Evolutionary conservation across 2,329 filamentous ascomycete species (phyloP), one percentile per base, ranked within the genome.

Genomic region (Pyrenophora graminea): DNA sequence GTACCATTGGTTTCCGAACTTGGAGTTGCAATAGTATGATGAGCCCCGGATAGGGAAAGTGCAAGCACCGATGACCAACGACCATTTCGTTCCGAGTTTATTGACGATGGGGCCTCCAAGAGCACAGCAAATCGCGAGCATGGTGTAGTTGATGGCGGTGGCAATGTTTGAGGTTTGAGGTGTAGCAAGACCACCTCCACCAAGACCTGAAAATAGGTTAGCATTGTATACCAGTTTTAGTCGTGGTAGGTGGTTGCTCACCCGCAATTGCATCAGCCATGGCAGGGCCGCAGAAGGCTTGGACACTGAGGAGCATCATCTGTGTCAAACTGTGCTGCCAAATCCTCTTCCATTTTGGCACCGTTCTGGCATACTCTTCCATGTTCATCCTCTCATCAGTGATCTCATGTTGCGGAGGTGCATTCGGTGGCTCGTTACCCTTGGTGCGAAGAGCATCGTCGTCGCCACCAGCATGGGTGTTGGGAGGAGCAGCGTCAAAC

Each of bases 1-100:
- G 44, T 77, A 76, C 76, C 77, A 79, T 62, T 79, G 76, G 36
- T 71, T 79, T 4, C 77, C 77, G 50, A 77, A 79, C 56, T 78
- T 78, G 62, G 75, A 77, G 37, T 79, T 79, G 61, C 74, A 77
- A 57, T 79, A 79, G 54, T 79, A 79, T 8, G 76, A 75, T 0
- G 77, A 79, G 3, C 77, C 77, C 17, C 71, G 70, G 30, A 79
- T 78, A 6, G 77, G 77, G 36, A 79, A 79, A 0, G 74, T 76
- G 54, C 64, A 59, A 18, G 66, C 66, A 6, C 76, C 76, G 34
- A 79, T 70, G 6, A 79, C 75, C 27, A 79, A 55, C 7, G 76
- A 69, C 77, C 77, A 79, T 48, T 79, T 79, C 4, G 76, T 74
- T 4, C 76, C 76, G 3, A 79, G 66, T 48, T 78, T 78, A 58